Conservation (phyloP, 176 grass and related monocot species). For the Triticum aestivum region IWGSC_CS_RefSeq_v2.1 NC_057803.1:464458846-464459345, state of each 20-base stretch:
- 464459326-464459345: background rate
- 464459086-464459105: background rate
- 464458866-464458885: constrained; percentile 43
- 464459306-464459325: constrained; percentile 98
- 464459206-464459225: too few relatives aligned
- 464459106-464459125: background rate
- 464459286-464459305: constrained; percentile 47
- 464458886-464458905: constrained; percentile 93
- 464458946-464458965: constrained; percentile 89
- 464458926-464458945: constrained; percentile 70
- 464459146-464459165: background rate
- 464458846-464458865: background rate
- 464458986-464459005: constrained; percentile 87
- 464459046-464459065: constrained; percentile 97
- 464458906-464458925: constrained; percentile 92
- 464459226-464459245: background rate
- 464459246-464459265: background rate
- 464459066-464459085: background rate
- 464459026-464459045: constrained; percentile 86
- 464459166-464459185: background rate
- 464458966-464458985: constrained; percentile 78
- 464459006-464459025: constrained; percentile 92
- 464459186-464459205: background rate
- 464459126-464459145: background rate
- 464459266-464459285: background rate